Conservation (phyloP, 2,329 filamentous ascomycete species). For the Alternaria dauci region DNA sequence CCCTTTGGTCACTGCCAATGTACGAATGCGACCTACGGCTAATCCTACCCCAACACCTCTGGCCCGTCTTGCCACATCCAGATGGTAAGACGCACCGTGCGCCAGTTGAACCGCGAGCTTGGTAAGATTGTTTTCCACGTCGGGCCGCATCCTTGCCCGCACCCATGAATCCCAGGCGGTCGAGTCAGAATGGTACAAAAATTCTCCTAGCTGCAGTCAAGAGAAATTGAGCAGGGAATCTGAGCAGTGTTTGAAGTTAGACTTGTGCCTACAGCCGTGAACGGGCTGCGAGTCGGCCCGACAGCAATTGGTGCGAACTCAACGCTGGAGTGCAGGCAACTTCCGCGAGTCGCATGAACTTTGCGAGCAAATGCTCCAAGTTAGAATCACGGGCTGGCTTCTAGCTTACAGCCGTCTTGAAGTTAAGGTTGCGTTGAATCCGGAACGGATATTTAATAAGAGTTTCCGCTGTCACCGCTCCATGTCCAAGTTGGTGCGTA, state of each 20-base stretch:
- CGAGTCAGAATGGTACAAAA: constrained; percentile 4
- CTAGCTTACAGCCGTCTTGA: not conserved
- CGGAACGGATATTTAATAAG: not conserved
- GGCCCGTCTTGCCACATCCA: not conserved
- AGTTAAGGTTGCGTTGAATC: not conserved
- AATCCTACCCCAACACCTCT: not conserved
- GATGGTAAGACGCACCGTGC: not conserved
- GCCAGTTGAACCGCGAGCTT: constrained; percentile 1
- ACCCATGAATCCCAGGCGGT: not conserved
- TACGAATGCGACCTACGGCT: constrained; percentile 1
- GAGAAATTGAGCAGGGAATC: constrained; percentile 2
- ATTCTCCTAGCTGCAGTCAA: constrained; percentile 2
- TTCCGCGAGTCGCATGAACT: not conserved
- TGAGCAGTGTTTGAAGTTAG: constrained; percentile 3
- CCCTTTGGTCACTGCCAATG: constrained; percentile 1
- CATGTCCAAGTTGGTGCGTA: not conserved
- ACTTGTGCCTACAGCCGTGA: constrained; percentile 2
- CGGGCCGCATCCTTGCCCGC: constrained; percentile 1
- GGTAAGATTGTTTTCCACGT: not conserved
- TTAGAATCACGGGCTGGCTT: not conserved
- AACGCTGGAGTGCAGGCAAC: not conserved
- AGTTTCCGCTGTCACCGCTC: not conserved
- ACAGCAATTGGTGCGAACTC: not conserved
- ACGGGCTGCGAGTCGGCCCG: not conserved
- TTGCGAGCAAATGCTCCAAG: no score